phyloP scores from a whole-genome alignment of 106 monocot species.

The Acorus gramineus region DNA sequence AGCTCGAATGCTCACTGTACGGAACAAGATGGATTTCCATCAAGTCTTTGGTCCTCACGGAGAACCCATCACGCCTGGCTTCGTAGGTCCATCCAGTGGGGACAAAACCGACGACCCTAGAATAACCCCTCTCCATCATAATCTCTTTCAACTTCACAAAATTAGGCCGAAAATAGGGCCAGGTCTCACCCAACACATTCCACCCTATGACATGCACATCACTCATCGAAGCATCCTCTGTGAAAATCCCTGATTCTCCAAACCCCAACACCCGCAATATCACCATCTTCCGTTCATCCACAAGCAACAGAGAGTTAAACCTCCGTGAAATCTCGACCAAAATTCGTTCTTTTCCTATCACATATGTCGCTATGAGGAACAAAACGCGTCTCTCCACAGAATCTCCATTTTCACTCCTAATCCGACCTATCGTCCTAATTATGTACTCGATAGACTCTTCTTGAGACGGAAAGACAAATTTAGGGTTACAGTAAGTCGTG shows the following conservation, averaged over 20 bases:
- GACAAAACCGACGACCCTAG: constrained; percentile 81
- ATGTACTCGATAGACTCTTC: constrained; percentile 71
- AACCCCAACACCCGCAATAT: constrained; percentile 60
- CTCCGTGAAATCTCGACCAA: constrained; percentile 73
- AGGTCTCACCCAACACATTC: constrained; percentile 90
- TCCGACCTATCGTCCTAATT: constrained; percentile 36
- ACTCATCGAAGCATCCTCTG: constrained; percentile 45
- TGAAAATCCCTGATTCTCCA: constrained; percentile 48
- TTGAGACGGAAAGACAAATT: constrained; percentile 67
- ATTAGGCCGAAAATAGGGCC: constrained; percentile 94
- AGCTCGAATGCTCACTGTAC: constrained; percentile 95
- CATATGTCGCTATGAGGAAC: constrained; percentile 77
- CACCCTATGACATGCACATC: constrained; percentile 82
- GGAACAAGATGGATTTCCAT: constrained; percentile 94
- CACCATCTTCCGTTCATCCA: constrained; percentile 61
- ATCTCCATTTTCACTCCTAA: constrained; percentile 21
- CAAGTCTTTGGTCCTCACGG: constrained; percentile 54
- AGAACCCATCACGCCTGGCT: constrained; percentile 54
- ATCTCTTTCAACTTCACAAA: constrained; percentile 85
- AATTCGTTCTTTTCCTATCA: constrained; percentile 86
- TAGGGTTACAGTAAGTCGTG: constrained; percentile 91
- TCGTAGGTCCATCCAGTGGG: constrained; percentile 94
- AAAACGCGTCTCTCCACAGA: constrained; percentile 23
- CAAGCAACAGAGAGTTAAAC: constrained; percentile 52
- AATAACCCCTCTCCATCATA: constrained; percentile 63